A percentile compares a stretch with the other conserved stretches of the same genome.
Evolutionary conservation across 768 basidiomycete genomes (phyloP).

Genomic region (Fomitopsis pulvina): DNA sequence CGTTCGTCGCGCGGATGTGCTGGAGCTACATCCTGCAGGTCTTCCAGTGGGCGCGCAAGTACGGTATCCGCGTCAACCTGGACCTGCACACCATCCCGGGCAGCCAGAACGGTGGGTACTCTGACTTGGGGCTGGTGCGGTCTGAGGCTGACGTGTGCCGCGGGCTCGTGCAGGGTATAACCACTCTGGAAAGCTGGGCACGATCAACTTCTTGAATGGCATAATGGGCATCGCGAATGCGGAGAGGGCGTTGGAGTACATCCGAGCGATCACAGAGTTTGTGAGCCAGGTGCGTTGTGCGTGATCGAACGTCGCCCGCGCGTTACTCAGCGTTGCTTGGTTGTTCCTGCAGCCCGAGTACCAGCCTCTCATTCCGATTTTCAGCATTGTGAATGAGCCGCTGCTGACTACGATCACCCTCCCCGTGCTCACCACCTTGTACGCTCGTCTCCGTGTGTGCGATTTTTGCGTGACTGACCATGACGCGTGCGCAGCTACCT

Average conservation of each 20-base stretch:
- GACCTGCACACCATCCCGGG: constrained; percentile 81
- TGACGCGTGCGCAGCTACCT: constrained; percentile 52
- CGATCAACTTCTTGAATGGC: constrained; percentile 56
- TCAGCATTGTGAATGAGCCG: constrained; percentile 64
- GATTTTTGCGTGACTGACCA: constrained; percentile 23
- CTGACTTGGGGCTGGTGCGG: background rate
- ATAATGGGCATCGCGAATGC: constrained; percentile 88
- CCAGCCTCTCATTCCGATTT: constrained; percentile 51
- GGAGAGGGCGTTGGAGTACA: constrained; percentile 68
- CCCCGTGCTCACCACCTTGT: constrained; percentile 54
- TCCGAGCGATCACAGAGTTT: constrained; percentile 73
- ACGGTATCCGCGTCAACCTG: constrained; percentile 77
- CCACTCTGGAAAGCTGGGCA: constrained; percentile 53
- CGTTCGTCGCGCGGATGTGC: constrained; percentile 64
- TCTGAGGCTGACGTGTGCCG: background rate
- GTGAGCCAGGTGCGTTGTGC: constrained; percentile 48
- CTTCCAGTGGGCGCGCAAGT: constrained; percentile 82
- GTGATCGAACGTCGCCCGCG: background rate
- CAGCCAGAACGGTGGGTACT: constrained; percentile 58
- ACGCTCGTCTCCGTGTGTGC: constrained; percentile 13
- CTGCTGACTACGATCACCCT: constrained; percentile 45
- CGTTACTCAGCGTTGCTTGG: background rate
- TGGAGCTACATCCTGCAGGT: constrained; percentile 82
- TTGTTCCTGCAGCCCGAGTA: constrained; percentile 40
- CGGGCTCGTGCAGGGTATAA: constrained; percentile 37